A percentile compares a stretch with the other conserved stretches of the same genome.
Evolutionary conservation across 1,139 yeast species (phyloP).

Genomic region (Yamadazyma trypodendri): DNA sequence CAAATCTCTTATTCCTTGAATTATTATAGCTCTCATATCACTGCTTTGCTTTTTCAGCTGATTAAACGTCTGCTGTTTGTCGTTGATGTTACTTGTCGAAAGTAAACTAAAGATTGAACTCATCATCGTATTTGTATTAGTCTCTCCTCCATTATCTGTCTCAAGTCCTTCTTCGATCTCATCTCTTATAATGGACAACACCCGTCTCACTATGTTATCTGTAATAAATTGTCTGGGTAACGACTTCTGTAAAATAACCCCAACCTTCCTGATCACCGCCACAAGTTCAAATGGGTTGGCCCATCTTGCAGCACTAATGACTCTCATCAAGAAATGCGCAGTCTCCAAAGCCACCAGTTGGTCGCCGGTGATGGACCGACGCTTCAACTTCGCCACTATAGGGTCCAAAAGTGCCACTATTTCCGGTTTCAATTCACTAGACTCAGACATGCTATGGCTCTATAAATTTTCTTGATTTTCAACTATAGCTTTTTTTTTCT

Average conservation of each 20-base stretch:
- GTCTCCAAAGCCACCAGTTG: slow-evolving; percentile 82
- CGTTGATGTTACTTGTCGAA: slow-evolving; percentile 43
- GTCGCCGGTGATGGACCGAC: slow-evolving; percentile 74
- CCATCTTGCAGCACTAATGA: slow-evolving; percentile 90
- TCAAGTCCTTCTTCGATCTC: slow-evolving; percentile 62
- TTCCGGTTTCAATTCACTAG: slow-evolving; percentile 28
- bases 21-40: slow-evolving; percentile 83
- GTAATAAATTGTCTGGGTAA: slow-evolving; percentile 81
- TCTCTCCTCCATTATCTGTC: slow-evolving; percentile 14
- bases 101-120: slow-evolving; percentile 87
- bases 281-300: slow-evolving; percentile 71
- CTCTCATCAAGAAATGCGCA: slow-evolving; percentile 82
- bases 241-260: slow-evolving; percentile 56
- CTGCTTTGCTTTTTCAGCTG: slow-evolving; percentile 46
- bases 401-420: slow-evolving; percentile 40
- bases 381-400: slow-evolving; percentile 51
- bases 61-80: slow-evolving; percentile 21
- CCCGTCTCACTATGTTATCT: slow-evolving; percentile 90
- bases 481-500: slow-evolving; percentile 1
- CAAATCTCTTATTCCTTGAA: slow-evolving; percentile 91
- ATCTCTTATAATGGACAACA: slow-evolving; percentile 83
- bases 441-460: slow-evolving; percentile 12
- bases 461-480: too few relatives aligned
- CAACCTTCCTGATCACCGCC: slow-evolving; percentile 64
- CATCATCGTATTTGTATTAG: slow-evolving; percentile 49